Conservation (phyloP, 495 filamentous ascomycete species). For the Mytilinidion resinicola region DNA sequence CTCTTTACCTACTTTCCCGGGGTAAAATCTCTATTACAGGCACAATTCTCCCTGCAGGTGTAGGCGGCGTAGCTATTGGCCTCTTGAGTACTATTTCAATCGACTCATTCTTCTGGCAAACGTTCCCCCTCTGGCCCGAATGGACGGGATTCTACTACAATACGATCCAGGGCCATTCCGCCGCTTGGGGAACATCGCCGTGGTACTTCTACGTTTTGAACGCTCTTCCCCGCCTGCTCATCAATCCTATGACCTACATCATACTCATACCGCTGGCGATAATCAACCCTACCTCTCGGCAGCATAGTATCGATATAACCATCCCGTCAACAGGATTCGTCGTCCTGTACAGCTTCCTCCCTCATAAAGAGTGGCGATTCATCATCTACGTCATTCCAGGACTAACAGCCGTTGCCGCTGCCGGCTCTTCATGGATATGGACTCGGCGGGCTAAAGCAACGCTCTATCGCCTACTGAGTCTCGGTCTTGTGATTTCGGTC, state of each 20-base stretch:
- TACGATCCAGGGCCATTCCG: conserved; percentile 66
- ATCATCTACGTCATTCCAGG: conserved; percentile 81
- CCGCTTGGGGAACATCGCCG: conserved; percentile 80
- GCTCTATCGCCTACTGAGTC: conserved; percentile 50
- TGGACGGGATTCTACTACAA: conserved; percentile 88
- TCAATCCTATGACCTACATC: conserved; percentile 63
- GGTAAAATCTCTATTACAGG: conserved; percentile 48
- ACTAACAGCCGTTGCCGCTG: conserved; percentile 69
- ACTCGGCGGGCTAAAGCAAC: conserved; percentile 54
- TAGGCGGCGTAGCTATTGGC: conserved; percentile 55
- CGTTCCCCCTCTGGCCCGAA: conserved; percentile 78
- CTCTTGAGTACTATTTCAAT: conserved; percentile 61
- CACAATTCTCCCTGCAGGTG: conserved; percentile 60
- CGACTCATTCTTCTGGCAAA: conserved; percentile 91
- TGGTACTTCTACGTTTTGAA: conserved; percentile 80
- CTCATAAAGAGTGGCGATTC: conserved; percentile 97
- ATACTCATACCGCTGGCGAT: conserved; percentile 63
- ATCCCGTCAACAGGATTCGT: conserved; percentile 67
- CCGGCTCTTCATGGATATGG: conserved; percentile 70
- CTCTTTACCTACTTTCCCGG: conserved; percentile 51
- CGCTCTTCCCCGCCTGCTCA: conserved; percentile 72
- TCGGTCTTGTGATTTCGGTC: conserved; percentile 52
- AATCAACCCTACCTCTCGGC: conserved; percentile 45
- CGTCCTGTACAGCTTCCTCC: conserved; percentile 71
- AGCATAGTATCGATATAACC: conserved; percentile 47